Conservation (phyloP, 2,329 filamentous ascomycete genomes). For the Cordyceps cicadae region DNA sequence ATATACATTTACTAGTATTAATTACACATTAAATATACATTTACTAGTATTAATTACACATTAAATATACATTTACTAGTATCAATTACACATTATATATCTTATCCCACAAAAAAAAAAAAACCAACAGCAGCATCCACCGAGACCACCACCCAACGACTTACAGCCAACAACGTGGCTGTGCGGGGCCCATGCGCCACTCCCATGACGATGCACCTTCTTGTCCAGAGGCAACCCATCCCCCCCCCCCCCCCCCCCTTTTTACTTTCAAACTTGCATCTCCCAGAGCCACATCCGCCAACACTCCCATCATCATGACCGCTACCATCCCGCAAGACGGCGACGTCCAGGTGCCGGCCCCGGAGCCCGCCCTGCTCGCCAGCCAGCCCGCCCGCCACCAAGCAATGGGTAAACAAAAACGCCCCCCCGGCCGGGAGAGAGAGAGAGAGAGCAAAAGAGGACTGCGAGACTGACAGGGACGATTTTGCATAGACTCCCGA, state of each 20-base stretch:
- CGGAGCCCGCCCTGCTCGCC: background rate
- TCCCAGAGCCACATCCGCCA: background rate
- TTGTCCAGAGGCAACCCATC: background rate
- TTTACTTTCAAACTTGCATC: background rate
- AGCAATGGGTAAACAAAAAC: slow-evolving; percentile 2
- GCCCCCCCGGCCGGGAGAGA: too few relatives aligned
- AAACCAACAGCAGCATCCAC: too few relatives aligned
- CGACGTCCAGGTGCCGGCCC: background rate
- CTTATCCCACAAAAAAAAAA: too few relatives aligned
- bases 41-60: too few relatives aligned
- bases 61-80: too few relatives aligned
- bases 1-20: too few relatives aligned
- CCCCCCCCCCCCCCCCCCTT: background rate
- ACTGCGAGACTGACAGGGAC: background rate
- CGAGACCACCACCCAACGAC: too few relatives aligned
- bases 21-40: too few relatives aligned
- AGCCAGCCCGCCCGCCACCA: slow-evolving; percentile 6
- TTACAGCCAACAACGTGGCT: background rate
- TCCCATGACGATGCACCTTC: background rate
- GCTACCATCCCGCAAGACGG: background rate
- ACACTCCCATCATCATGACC: background rate
- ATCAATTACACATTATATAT: too few relatives aligned
- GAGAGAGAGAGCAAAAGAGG: background rate
- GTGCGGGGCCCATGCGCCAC: background rate
- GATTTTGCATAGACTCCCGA: slow-evolving; percentile 12